phyloP scores from a whole-genome alignment of 192 early-diverging fungal genomes.

The Kickxella alabastrina region DNA sequence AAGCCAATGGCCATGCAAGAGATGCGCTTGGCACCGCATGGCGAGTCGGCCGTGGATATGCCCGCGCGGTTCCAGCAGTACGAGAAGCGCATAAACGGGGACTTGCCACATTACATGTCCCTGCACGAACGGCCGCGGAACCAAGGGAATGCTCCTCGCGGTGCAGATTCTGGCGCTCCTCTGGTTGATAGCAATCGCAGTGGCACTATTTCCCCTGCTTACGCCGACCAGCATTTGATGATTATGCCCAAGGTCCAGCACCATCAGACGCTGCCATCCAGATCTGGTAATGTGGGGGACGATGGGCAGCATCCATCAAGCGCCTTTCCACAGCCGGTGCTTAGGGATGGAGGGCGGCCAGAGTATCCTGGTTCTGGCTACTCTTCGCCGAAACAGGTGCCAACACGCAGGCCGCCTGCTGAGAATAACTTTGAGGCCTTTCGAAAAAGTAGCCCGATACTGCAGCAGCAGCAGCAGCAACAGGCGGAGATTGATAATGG shows the following conservation, averaged over 20 bases:
- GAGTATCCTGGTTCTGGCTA: slow-evolving; percentile 6
- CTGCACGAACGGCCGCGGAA: slow-evolving; percentile 28
- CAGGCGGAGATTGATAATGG: not conserved
- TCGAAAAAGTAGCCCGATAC: slow-evolving; percentile 7
- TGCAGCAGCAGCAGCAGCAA: no score
- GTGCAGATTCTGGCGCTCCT: slow-evolving; percentile 3
- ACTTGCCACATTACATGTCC: slow-evolving; percentile 27
- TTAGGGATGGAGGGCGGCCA: slow-evolving; percentile 3
- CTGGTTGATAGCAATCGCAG: no score
- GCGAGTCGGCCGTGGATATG: slow-evolving; percentile 26
- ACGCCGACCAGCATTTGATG: slow-evolving; percentile 3
- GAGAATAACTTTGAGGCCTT: slow-evolving; percentile 35
- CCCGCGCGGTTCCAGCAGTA: slow-evolving; percentile 39
- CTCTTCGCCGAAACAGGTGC: slow-evolving; percentile 20
- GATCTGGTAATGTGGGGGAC: slow-evolving; percentile 8
- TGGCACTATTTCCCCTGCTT: no score
- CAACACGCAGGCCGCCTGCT: slow-evolving; percentile 19
- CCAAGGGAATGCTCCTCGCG: not conserved
- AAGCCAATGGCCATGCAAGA: slow-evolving; percentile 7
- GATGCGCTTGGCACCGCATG: slow-evolving; percentile 8
- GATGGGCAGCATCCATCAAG: not conserved
- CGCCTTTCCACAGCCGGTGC: not conserved
- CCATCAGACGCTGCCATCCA: slow-evolving; percentile 4
- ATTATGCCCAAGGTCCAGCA: slow-evolving; percentile 6
- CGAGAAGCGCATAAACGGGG: slow-evolving; percentile 19